These are phyloP conservation scores for Quercus rubra DNA, from an alignment of 306 rosid genomes.

Conservation along the genomic window DNA sequence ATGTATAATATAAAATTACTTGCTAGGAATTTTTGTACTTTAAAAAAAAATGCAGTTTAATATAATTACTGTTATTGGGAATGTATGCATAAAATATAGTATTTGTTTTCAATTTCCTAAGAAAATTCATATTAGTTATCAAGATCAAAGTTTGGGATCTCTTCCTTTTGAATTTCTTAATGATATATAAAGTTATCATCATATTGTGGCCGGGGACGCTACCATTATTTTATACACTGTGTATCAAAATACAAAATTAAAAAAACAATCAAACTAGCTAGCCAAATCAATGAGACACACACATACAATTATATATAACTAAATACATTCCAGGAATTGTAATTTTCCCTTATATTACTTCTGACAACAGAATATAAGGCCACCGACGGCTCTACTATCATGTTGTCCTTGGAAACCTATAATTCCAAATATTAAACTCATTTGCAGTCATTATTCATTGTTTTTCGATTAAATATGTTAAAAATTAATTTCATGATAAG, in stretches of 20 bases:
- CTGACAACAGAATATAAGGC: background rate
- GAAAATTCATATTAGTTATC: too few species aligned
- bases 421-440: background rate
- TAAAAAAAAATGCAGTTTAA: too few species aligned
- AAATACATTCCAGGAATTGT: background rate
- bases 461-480: background rate
- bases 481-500: background rate
- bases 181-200: background rate
- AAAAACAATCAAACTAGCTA: background rate
- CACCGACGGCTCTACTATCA: conserved; percentile 30
- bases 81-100: too few species aligned
- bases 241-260: background rate
- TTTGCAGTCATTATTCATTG: background rate
- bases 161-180: background rate
- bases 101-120: too few species aligned
- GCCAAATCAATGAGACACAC: conserved; percentile 28
- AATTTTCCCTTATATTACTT: conserved; percentile 1
- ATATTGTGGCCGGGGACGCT: background rate
- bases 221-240: background rate
- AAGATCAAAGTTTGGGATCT: too few species aligned
- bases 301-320: background rate
- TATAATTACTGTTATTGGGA: too few species aligned
- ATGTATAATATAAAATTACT: too few species aligned
- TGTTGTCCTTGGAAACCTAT: conserved; percentile 16
- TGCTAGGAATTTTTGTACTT: too few species aligned